These are phyloP conservation scores for Ganoderma sp. DNA, from an alignment of 1,284 basidiomycete genomes.

Conservation along the genomic window DNA sequence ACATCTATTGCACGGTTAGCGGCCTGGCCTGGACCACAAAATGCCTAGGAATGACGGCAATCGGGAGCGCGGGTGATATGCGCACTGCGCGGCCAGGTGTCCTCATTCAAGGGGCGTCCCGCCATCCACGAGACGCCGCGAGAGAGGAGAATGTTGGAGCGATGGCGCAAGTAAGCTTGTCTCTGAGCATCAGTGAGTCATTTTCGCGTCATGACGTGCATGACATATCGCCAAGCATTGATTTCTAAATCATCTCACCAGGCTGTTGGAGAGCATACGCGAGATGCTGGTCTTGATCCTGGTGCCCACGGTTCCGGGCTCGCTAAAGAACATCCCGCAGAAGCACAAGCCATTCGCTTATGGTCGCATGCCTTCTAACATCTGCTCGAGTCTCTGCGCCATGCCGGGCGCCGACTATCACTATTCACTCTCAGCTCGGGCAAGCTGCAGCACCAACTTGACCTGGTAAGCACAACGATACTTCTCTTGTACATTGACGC, in stretches of 20 bases:
- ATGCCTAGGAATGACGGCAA: slow-evolving; percentile 67
- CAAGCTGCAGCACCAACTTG: slow-evolving; percentile 94
- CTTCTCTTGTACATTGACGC: slow-evolving; percentile 8
- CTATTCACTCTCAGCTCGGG: slow-evolving; percentile 91
- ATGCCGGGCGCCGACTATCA: slow-evolving; percentile 79
- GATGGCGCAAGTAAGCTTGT: slow-evolving; percentile 71
- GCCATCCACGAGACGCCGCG: slow-evolving; percentile 36
- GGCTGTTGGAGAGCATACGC: slow-evolving; percentile 89
- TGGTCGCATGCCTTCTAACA: slow-evolving; percentile 94
- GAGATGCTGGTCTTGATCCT: slow-evolving; percentile 87
- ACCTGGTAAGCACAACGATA: slow-evolving; percentile 52
- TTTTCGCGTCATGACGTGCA: slow-evolving; percentile 13
- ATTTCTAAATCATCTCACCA: slow-evolving; percentile 39
- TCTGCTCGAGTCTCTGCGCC: slow-evolving; percentile 87
- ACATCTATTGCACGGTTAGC: slow-evolving; percentile 78
- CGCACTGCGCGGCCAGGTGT: slow-evolving; percentile 45
- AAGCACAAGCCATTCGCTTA: slow-evolving; percentile 92
- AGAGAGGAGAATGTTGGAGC: slow-evolving; percentile 65
- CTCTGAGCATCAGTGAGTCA: slow-evolving; percentile 68
- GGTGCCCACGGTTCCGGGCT: slow-evolving; percentile 85
- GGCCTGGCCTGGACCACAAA: slow-evolving; percentile 73
- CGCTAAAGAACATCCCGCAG: slow-evolving; percentile 85
- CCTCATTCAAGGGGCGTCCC: slow-evolving; percentile 55
- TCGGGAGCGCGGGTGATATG: slow-evolving; percentile 43
- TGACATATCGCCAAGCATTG: background rate